Evolutionary conservation across 768 basidiomycete genomes (phyloP), one percentile per base, ranked within the genome.

Genomic region (Hemileccinum rubropunctum): DNA sequence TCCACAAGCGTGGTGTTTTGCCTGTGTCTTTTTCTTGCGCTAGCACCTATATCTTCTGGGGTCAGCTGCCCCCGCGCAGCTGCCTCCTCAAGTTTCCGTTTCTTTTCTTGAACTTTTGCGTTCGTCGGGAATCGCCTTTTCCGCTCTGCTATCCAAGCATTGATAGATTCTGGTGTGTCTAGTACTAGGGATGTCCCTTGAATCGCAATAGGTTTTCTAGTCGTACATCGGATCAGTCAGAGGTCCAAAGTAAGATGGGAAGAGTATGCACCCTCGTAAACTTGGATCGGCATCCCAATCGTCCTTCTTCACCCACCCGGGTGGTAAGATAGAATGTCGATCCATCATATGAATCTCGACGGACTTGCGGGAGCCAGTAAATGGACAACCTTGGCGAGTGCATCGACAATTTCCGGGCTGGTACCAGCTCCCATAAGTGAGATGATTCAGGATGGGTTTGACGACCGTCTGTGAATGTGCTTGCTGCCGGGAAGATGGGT

Each of bases 311-410:
- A 84, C 73, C 83, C 86, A 90, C 18, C 82, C 84, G 38, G 79
- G 76, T 20, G 91, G 91, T 56, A 81, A 91, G 41, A 92, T 82
- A 37, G 93, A 75, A 65, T 93, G 91, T n/a, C 90, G 77, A 58
- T 92, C 91, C 90, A 91, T 92, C 82, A 83, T 86, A 61, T 94
- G 91, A 26, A 73, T 75, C 65, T 91, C 86, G 14, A 91, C 79
- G 21, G 80, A 71, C 62, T 88, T 88, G 35, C 73, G 70, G 4
- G 88, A 84, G 30, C 87, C 90, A 34, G 71, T 71, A 58, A 89
- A 94, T 6, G 64, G 58, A 63, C 91, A 94, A n/a, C 76, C 75
- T 37, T 69, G 73, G 57, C 85, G 74, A 8, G 77, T 75, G 63
- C 89, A 91, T 47, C 77, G 76, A 54, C 56, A 64, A 56, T 72